These are phyloP conservation scores for Aureobasidium sp. DNA, from an alignment of 2,329 filamentous ascomycete genomes.

Conservation along the genomic window DNA sequence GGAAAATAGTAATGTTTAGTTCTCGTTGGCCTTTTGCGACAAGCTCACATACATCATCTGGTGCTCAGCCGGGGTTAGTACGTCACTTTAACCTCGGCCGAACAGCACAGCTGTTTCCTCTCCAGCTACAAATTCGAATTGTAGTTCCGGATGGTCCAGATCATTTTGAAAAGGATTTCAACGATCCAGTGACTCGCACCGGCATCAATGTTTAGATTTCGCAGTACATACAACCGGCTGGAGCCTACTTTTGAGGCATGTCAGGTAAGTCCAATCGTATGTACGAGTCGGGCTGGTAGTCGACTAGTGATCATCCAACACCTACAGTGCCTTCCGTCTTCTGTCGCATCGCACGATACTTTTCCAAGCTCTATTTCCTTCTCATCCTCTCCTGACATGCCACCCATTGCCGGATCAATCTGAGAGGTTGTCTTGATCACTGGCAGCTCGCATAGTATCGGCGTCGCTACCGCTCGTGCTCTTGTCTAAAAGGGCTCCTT, in stretches of 20 bases:
- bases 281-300: too few relatives aligned
- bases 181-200: too few relatives aligned
- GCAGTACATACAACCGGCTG: too few relatives aligned
- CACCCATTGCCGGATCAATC: background rate
- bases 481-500: constrained; percentile 37
- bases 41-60: background rate
- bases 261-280: background rate
- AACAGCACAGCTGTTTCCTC: background rate
- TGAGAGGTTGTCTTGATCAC: constrained; percentile 33
- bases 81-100: background rate
- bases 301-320: background rate
- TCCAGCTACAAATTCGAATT: too few relatives aligned
- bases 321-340: background rate
- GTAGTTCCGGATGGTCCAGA: too few relatives aligned
- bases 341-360: background rate
- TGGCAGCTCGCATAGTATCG: constrained; percentile 35
- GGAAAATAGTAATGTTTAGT: background rate
- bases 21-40: background rate
- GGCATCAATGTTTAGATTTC: too few relatives aligned
- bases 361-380: background rate
- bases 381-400: too few relatives aligned
- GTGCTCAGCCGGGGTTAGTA: background rate
- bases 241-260: background rate
- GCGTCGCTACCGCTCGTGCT: constrained; percentile 31
- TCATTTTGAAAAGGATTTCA: background rate